These are phyloP conservation scores for Lentinula aciculospora DNA, from an alignment of 768 basidiomycete species.

Conservation along the genomic window DNA sequence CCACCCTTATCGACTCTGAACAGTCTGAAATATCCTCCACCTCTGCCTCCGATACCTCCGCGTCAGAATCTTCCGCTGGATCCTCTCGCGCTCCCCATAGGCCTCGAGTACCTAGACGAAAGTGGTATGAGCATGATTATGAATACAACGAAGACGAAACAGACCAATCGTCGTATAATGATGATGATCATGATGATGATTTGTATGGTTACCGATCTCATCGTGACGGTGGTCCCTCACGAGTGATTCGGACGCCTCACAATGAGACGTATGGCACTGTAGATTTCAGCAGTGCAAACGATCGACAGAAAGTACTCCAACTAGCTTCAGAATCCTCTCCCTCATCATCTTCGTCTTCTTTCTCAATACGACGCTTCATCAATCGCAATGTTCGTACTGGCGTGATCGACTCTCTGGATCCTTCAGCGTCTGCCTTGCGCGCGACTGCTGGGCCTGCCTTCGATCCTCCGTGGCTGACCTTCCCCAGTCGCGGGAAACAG, in stretches of 20 bases:
- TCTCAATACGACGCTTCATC: not conserved
- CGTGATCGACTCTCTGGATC: not conserved
- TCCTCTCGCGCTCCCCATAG: not conserved
- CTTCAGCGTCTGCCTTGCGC: not conserved
- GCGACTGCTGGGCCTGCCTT: constrained; percentile 4
- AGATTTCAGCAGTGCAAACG: constrained; percentile 41
- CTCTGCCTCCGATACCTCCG: not conserved
- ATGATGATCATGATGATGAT: constrained; percentile 3
- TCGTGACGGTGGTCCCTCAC: constrained; percentile 21
- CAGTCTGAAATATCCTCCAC: not conserved
- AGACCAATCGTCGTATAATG: not conserved
- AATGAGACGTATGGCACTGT: constrained; percentile 57
- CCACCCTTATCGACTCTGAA: not conserved
- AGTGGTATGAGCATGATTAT: constrained; percentile 17
- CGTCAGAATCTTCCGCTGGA: not conserved
- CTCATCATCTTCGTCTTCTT: not conserved
- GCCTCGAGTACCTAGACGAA: not conserved
- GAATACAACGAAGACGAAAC: constrained; percentile 3
- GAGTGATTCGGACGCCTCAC: constrained; percentile 50
- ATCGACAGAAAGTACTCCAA: constrained; percentile 24
- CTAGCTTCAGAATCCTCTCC: not conserved
- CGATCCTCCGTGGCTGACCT: constrained; percentile 56
- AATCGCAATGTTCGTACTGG: constrained; percentile 1
- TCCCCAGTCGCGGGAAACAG: constrained; percentile 57
- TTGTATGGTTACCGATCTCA: not conserved